These are phyloP conservation scores for Ceratobasidium sp. DNA, from an alignment of 1,284 basidiomycete genomes.

Conservation along the genomic window DNA sequence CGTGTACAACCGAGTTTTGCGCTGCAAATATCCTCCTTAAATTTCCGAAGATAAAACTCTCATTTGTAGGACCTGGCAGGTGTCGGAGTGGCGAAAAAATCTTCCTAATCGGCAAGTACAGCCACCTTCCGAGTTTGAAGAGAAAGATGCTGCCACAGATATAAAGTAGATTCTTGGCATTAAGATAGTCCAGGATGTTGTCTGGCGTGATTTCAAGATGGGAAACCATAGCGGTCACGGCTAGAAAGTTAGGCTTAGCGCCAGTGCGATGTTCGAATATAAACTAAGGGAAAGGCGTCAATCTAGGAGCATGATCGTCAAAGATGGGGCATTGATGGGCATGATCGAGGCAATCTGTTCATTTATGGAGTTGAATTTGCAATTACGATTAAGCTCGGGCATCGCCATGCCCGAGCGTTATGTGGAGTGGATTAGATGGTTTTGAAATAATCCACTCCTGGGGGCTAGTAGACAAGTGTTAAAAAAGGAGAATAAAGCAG, in stretches of 20 bases:
- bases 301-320: neutral
- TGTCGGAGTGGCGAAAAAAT: conserved; percentile 63
- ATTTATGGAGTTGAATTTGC: no score
- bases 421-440: no score
- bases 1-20: conserved; percentile 62
- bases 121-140: neutral
- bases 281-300: neutral
- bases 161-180: conserved; percentile 20
- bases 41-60: conserved; percentile 70
- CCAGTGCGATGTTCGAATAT: neutral
- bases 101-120: conserved; percentile 29
- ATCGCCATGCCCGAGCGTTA: no score
- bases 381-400: no score
- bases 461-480: no score
- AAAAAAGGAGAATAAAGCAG: no score
- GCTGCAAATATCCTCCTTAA: conserved; percentile 62
- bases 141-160: conserved; percentile 48
- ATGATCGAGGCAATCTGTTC: no score
- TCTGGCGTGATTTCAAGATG: conserved; percentile 16
- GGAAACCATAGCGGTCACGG: neutral
- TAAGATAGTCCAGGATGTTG: conserved; percentile 18
- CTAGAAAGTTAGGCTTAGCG: neutral
- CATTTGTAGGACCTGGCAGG: conserved; percentile 67
- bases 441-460: no score
- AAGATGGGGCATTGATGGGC: neutral